These are phyloP conservation scores for Aspergillus taichungensis DNA, from an alignment of 495 filamentous ascomycete species.

Conservation along the genomic window DNA sequence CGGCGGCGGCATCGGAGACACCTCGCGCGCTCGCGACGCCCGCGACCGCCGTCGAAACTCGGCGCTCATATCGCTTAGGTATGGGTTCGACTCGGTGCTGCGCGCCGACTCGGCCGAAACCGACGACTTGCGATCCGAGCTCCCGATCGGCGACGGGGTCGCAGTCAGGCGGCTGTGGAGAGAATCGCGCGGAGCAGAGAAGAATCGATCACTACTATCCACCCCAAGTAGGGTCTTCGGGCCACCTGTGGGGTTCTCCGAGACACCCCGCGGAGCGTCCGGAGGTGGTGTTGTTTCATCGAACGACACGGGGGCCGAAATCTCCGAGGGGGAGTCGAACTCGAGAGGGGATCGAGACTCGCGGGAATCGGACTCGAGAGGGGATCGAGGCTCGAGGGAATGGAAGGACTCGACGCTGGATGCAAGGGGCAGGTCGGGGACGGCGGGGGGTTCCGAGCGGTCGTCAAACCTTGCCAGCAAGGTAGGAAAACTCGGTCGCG, in stretches of 20 bases:
- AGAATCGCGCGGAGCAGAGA: no score
- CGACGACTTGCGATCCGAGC: no score
- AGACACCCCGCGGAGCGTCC: no score
- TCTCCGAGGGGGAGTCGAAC: conserved; percentile 11
- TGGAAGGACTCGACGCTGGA: conserved; percentile 55
- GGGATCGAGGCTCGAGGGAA: conserved; percentile 38
- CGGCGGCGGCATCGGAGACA: conserved; percentile 63
- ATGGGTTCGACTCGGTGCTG: conserved; percentile 18
- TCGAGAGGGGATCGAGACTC: conserved; percentile 14
- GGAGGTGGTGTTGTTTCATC: conserved; percentile 3
- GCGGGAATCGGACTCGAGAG: conserved; percentile 40
- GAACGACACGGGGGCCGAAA: conserved; percentile 18
- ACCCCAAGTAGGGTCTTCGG: no score
- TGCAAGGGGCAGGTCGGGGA: conserved; percentile 32
- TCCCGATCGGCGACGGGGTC: no score
- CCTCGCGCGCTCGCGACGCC: conserved; percentile 47
- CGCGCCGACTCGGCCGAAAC: not conserved
- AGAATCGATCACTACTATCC: no score
- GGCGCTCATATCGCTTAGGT: conserved; percentile 39
- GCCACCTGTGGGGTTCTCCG: no score
- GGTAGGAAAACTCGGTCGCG: conserved; percentile 36
- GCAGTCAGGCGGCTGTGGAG: no score
- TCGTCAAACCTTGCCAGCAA: conserved; percentile 37
- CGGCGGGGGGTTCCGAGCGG: conserved; percentile 18
- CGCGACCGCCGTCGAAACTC: conserved; percentile 45